Percentiles rank a stretch among this genome's conserved stretches.
Evolutionary conservation across 192 early-diverging fungal species (phyloP).

Genomic region (Backusella macrospora): DNA sequence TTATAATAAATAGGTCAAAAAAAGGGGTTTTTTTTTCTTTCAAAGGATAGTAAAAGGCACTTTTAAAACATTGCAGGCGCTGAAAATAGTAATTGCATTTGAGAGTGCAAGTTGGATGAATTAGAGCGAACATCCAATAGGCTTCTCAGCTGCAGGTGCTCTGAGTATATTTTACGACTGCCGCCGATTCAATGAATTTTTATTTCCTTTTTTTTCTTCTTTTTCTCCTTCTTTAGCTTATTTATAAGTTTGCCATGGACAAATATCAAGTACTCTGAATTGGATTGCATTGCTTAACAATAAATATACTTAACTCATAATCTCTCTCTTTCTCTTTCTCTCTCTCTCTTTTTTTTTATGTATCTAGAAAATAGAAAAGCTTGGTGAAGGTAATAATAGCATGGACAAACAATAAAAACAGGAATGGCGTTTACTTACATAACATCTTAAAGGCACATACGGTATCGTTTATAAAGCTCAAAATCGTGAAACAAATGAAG

Average conservation of each 20-base stretch:
- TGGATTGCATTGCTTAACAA: not conserved
- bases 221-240: not conserved
- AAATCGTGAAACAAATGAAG: conserved; percentile 90
- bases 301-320: not conserved
- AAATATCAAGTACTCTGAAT: conserved; percentile 57
- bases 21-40: no score
- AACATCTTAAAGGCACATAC: conserved; percentile 72
- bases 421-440: not conserved
- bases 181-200: not conserved
- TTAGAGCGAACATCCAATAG: no score
- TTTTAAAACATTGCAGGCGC: no score
- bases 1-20: no score
- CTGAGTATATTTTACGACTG: not conserved
- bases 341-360: conserved; percentile 1
- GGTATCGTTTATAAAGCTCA: conserved; percentile 99
- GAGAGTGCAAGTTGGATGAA: no score
- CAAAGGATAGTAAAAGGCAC: no score
- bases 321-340: not conserved
- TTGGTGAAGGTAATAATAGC: conserved; percentile 78
- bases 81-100: no score
- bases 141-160: not conserved
- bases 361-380: conserved; percentile 93
- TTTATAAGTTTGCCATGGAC: conserved; percentile 46
- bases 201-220: not conserved
- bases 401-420: not conserved